Evolutionary conservation across 164 flowering plant genomes (phyloP).

Genomic region (Berberis vulgaris): DNA sequence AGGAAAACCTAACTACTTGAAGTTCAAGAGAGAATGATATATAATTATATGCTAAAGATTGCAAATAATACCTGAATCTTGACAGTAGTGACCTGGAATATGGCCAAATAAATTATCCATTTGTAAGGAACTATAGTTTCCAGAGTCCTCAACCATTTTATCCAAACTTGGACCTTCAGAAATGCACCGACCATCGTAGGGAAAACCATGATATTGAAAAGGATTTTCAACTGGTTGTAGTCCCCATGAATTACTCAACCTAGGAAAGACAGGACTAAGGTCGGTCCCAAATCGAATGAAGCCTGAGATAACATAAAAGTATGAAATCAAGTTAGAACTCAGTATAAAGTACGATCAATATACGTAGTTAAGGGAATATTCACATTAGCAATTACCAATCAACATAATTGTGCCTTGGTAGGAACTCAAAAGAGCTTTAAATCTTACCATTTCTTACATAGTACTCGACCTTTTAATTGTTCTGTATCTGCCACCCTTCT

Average conservation of each 20-base stretch:
- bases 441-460: no score
- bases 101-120: slow-evolving; percentile 12
- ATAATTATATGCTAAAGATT: not conserved
- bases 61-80: slow-evolving; percentile 19
- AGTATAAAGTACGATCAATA: no score
- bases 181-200: slow-evolving; percentile 8
- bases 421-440: no score
- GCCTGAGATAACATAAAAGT: slow-evolving; percentile 7
- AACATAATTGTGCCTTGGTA: no score
- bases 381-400: no score
- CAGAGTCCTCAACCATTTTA: slow-evolving; percentile 11
- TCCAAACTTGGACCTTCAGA: slow-evolving; percentile 14
- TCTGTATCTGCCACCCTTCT: no score
- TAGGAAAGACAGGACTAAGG: slow-evolving; percentile 9
- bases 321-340: no score
- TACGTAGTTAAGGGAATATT: no score
- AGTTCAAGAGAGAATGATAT: not conserved
- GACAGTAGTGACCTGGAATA: slow-evolving; percentile 11
- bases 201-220: slow-evolving; percentile 7
- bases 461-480: no score
- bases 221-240: slow-evolving; percentile 13
- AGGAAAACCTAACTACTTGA: not conserved
- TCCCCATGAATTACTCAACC: slow-evolving; percentile 10
- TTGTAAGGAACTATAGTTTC: slow-evolving; percentile 6
- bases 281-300: slow-evolving; percentile 12